These are phyloP conservation scores for Peziza echinospora DNA, from an alignment of 495 filamentous ascomycete species.

Conservation along the genomic window DNA sequence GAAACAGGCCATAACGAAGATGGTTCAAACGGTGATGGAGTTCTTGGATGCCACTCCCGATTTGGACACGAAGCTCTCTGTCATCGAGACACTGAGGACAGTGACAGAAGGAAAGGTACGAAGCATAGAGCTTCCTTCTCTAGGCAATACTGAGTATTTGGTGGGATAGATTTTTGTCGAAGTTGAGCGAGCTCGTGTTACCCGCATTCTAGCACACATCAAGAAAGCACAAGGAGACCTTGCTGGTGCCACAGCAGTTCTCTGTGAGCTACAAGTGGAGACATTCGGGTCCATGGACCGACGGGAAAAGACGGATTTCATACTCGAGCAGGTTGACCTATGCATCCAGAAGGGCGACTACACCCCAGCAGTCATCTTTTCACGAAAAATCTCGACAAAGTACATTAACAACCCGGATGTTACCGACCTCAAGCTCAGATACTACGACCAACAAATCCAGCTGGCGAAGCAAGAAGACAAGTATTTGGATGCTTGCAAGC, in stretches of 20 bases:
- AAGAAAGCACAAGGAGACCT: constrained; percentile 87
- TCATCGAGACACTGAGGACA: constrained; percentile 85
- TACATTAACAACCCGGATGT: constrained; percentile 86
- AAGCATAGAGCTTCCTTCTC: constrained; percentile 1
- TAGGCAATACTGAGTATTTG: neutral
- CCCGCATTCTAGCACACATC: constrained; percentile 84
- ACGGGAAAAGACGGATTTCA: constrained; percentile 95
- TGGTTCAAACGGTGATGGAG: constrained; percentile 89
- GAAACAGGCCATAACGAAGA: constrained; percentile 94
- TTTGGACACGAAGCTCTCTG: constrained; percentile 65
- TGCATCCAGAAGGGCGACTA: constrained; percentile 93
- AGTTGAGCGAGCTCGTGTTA: constrained; percentile 89
- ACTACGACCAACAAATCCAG: constrained; percentile 89
- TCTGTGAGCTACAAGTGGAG: constrained; percentile 96
- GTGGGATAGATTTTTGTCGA: constrained; percentile 72
- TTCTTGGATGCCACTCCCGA: constrained; percentile 69
- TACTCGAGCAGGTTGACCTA: constrained; percentile 78
- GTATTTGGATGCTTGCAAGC: constrained; percentile 90
- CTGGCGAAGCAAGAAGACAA: constrained; percentile 91
- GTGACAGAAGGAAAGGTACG: constrained; percentile 90
- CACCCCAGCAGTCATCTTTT: constrained; percentile 84
- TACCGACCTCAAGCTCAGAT: constrained; percentile 84
- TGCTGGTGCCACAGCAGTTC: constrained; percentile 67
- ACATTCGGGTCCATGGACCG: constrained; percentile 96
- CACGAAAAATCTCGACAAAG: constrained; percentile 85